Base-by-base conservation (phyloP, 768 basidiomycete genomes). In the Xerocomellus intermedius region DNA sequence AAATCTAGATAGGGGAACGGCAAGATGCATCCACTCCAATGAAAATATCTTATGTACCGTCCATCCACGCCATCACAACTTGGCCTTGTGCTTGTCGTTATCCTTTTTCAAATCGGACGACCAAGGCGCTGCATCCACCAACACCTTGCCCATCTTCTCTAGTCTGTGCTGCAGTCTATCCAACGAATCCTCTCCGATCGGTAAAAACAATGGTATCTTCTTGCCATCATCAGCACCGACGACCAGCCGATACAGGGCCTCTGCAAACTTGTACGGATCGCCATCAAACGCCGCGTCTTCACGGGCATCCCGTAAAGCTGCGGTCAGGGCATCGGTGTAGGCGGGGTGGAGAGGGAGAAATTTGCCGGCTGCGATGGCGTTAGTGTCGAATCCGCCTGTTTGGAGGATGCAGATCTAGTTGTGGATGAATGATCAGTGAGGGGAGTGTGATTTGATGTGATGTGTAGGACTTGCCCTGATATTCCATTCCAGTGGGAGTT, bases 351-450 rank as follows among this genome's bases (percentile, higher is more conserved):
- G 4, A 2, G 60, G 53, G 8, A 56, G 44, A 4, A 58, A 3
- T 16, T 37, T 6, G 19, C 21, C 42, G 21, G 43, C 16, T 2
- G 52, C 39, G 33, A 59, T 7, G 8, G 32, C 39, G 16, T 63
- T 55, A 17, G 64, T 54, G 43, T 56, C 49, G 45, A 69, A 69
- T 0, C 19, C 42, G n/a, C 62, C 67, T 0, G 58, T 50, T 48
- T 63, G 46, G 33, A 67, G 30, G 47, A 63, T 52, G 26, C 61
- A 55, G 22, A 60, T 54, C 56, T 63, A 30, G 17, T 33, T 21
- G 14, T 16, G 22, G 6, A 5, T 17, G 33, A 35, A 16, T 19
- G 16, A 19, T 13, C 13, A 21, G 5, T 19, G 3, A 17, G 9
- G 9, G 33, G 0, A 5, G 33, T 33, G 33, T 6, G n/a, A 5